Base-by-base conservation (phyloP, 495 filamentous ascomycete species). In the Aspergillus olivimuriae region DNA sequence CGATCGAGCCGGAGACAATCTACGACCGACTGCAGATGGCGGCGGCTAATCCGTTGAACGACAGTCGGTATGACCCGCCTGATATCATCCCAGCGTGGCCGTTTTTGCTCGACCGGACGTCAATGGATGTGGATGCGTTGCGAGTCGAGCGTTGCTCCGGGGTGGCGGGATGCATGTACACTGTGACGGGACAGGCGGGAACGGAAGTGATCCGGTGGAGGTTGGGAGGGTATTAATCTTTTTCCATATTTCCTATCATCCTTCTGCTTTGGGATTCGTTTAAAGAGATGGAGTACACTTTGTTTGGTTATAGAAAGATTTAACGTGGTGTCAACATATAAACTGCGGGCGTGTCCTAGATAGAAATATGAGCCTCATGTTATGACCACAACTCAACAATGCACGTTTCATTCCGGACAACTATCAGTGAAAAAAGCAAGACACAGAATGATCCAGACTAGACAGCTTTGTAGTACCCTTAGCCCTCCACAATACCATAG, bases 71-170 rank as follows among this genome's bases (percentile, higher is more conserved):
- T 16, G 33, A 35, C 15, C 47, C 43, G 2, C 28, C 24, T 4
- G 49, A 47, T 19, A 47, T 40, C 6, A 39, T 42, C 9, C 41
- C 40, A 5, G 24, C 35, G 5, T 48, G 44, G 50, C 45, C 44
- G 12, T 48, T 52, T 32, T 34, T 52, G 16, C 18, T 52, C 16
- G 50, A 52, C 26, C 17, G 32, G 10, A 22, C 36, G 4, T 16
- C 33, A 14, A 31, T 51, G 8, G 39, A 46, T 31, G 14, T 51
- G 5, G 42, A 51, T 12, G 24, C 19, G 15, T 26, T 49, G 14
- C 33, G 30, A 17, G 37, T 45, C 4, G 21, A 4, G 15, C 20
- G 37, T 21, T 40, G 28, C 4, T 12, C 18, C 15, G 19, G 20
- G 12, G 21, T 17, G 22, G 42, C 28, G 10, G 1, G 2, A 17